phyloP scores from a whole-genome alignment of 768 basidiomycete species.

The Asterophora parasitica region DNA sequence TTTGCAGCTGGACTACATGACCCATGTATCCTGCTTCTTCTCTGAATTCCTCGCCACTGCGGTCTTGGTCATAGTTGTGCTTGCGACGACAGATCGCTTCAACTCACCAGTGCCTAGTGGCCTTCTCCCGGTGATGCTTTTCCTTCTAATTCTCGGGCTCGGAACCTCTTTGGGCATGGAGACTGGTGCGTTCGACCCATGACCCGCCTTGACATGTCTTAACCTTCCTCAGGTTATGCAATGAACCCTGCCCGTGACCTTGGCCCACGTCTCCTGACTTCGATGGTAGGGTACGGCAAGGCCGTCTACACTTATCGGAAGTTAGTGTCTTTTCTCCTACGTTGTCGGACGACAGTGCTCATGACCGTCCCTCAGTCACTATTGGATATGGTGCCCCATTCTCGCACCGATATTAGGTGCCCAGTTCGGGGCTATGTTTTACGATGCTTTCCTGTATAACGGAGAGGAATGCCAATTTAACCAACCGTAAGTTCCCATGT shows the following conservation, averaged over 20 bases:
- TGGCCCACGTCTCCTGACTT: constrained; percentile 65
- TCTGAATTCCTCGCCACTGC: constrained; percentile 58
- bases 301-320: constrained; percentile 37
- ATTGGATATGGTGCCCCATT: constrained; percentile 71
- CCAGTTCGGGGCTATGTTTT: constrained; percentile 49
- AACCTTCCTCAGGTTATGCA: constrained; percentile 24
- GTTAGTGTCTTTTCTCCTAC: constrained; percentile 27
- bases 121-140: constrained; percentile 52
- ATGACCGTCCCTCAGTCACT: constrained; percentile 40
- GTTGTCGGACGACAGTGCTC: neutral
- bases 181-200: constrained; percentile 32
- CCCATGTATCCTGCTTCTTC: constrained; percentile 36
- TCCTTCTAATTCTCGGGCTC: constrained; percentile 55
- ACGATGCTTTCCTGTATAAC: constrained; percentile 58
- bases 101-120: constrained; percentile 47
- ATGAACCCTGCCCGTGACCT: constrained; percentile 36
- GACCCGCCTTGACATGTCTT: neutral
- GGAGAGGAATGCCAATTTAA: constrained; percentile 51
- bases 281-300: constrained; percentile 67
- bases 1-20: constrained; percentile 26
- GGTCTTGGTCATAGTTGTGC: constrained; percentile 51
- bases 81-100: constrained; percentile 47
- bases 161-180: constrained; percentile 59
- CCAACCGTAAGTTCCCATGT: constrained; percentile 33
- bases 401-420: constrained; percentile 58